Evolutionary conservation across 768 basidiomycete species (phyloP).

Genomic region (Candolleomyces aberdarensis): DNA sequence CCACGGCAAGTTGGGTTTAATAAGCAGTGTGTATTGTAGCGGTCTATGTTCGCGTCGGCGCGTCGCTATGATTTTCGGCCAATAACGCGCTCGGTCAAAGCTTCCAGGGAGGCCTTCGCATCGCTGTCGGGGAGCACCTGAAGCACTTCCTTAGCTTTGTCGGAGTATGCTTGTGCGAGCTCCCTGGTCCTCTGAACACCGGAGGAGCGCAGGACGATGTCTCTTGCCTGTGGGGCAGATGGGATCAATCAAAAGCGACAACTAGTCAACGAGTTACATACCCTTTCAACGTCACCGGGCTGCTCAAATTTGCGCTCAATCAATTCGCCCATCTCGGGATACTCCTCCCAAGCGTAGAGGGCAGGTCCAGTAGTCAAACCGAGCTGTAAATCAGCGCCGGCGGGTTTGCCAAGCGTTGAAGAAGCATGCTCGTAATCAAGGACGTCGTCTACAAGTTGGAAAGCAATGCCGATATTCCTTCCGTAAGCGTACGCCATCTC

Average conservation of each 20-base stretch:
- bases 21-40: too few relatives aligned
- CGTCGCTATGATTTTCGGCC: constrained; percentile 36
- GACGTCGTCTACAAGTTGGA: constrained; percentile 96
- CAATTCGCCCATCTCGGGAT: constrained; percentile 83
- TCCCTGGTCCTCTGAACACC: constrained; percentile 80
- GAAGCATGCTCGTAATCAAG: constrained; percentile 87
- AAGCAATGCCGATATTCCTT: constrained; percentile 89
- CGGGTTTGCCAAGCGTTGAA: constrained; percentile 83
- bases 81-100: constrained; percentile 73
- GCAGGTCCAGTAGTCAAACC: constrained; percentile 93
- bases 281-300: constrained; percentile 84
- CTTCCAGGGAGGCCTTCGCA: constrained; percentile 73
- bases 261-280: constrained; percentile 22
- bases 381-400: constrained; percentile 78
- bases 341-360: constrained; percentile 91
- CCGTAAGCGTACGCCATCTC: constrained; percentile 98
- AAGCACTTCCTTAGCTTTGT: constrained; percentile 74
- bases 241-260: neutral
- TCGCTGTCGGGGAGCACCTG: constrained; percentile 76
- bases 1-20: too few relatives aligned
- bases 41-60: too few relatives aligned
- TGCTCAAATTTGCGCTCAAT: constrained; percentile 80
- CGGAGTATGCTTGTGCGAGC: constrained; percentile 75
- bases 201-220: constrained; percentile 70
- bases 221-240: constrained; percentile 52